Percentiles rank a stretch among this genome's conserved stretches.
These are phyloP conservation scores for Coemansia sp. DNA, from an alignment of 192 early-diverging fungal genomes.

Conservation along the genomic window DNA sequence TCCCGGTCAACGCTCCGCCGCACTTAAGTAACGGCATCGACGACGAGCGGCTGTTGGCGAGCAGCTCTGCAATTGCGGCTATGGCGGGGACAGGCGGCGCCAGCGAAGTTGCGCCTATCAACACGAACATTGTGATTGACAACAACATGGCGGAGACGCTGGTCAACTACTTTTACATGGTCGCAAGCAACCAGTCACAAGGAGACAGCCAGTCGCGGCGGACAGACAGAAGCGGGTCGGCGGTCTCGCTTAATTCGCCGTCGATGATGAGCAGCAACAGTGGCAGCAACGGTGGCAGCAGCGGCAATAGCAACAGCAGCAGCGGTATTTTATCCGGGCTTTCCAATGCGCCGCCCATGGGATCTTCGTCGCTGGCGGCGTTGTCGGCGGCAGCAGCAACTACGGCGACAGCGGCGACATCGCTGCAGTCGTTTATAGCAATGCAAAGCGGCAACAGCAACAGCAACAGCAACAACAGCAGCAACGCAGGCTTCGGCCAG, in stretches of 20 bases:
- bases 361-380: background rate
- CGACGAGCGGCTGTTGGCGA: background rate
- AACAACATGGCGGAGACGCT: slow-evolving; percentile 54
- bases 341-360: background rate
- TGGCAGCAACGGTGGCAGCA: background rate
- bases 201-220: slow-evolving; percentile 13
- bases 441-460: background rate
- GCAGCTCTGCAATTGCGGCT: background rate
- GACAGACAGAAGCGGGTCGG: slow-evolving; percentile 15
- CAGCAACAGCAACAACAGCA: background rate
- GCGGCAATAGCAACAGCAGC: background rate
- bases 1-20: background rate
- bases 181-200: slow-evolving; percentile 40
- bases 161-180: slow-evolving; percentile 53
- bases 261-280: slow-evolving; percentile 4
- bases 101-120: slow-evolving; percentile 22
- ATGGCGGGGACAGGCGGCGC: background rate
- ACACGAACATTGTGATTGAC: slow-evolving; percentile 52
- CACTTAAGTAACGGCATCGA: background rate
- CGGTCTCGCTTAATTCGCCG: slow-evolving; percentile 21
- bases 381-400: slow-evolving; percentile 2
- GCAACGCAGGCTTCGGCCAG: background rate
- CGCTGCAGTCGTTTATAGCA: slow-evolving; percentile 16
- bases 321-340: background rate
- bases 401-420: background rate